phyloP scores from a whole-genome alignment of 2,329 filamentous ascomycete species.

The Aspergillus arachidicola region DNA sequence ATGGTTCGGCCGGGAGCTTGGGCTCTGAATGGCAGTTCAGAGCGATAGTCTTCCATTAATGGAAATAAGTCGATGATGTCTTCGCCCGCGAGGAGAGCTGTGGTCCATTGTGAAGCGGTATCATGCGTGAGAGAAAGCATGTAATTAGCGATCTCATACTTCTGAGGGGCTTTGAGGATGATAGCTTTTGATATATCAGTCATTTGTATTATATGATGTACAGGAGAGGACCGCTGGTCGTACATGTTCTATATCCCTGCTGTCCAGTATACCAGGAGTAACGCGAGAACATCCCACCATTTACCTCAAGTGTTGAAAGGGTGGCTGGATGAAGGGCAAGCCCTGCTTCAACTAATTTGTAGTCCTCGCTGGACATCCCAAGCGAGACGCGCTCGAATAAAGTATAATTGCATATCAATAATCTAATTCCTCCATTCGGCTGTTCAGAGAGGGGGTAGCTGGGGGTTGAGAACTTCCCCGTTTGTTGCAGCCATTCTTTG shows the following conservation, averaged over 20 bases:
- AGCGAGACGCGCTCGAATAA: background rate
- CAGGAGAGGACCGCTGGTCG: background rate
- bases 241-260: background rate
- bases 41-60: background rate
- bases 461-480: background rate
- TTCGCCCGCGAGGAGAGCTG: background rate
- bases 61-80: background rate
- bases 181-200: background rate
- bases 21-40: background rate
- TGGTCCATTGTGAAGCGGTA: background rate
- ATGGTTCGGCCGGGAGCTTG: background rate
- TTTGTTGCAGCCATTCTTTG: background rate
- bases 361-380: background rate
- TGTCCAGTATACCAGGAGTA: background rate
- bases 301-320: background rate
- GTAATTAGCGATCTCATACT: conserved; percentile 10
- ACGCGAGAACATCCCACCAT: background rate
- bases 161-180: conserved; percentile 8
- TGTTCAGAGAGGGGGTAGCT: background rate
- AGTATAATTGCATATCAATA: background rate
- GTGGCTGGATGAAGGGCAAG: background rate
- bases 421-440: background rate
- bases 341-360: background rate
- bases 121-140: conserved; percentile 11
- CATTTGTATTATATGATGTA: background rate